phyloP scores from a whole-genome alignment of 257 asterid species.

The Nicotiana tabacum region DNA sequence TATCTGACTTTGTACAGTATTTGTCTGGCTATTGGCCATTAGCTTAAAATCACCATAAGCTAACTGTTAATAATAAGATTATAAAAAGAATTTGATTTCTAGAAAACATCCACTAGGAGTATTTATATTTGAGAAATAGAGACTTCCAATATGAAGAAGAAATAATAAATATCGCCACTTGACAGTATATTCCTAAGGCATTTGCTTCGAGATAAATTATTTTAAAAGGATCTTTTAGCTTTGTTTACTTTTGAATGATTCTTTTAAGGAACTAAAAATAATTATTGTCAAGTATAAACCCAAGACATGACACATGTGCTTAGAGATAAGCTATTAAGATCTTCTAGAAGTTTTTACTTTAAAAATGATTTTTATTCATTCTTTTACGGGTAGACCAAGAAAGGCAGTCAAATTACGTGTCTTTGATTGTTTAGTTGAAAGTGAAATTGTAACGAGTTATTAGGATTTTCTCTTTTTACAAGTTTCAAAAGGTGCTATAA shows the following conservation, averaged over 20 bases:
- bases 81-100: background rate
- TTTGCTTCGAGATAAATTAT: background rate
- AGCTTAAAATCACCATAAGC: background rate
- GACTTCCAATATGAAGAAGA: background rate
- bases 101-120: background rate
- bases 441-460: background rate
- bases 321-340: background rate
- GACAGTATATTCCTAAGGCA: background rate
- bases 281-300: background rate
- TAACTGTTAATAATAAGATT: background rate
- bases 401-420: conserved; percentile 6
- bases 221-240: background rate
- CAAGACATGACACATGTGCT: conserved; percentile 3
- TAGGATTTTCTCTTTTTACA: too few relatives aligned
- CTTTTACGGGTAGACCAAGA: background rate
- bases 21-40: background rate
- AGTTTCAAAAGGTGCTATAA: too few relatives aligned
- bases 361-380: background rate
- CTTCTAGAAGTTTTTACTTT: background rate
- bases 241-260: background rate
- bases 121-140: background rate
- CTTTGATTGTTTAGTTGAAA: background rate
- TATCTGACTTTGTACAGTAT: background rate
- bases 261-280: background rate
- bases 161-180: background rate